Evolutionary conservation across 1,139 yeast species (phyloP).

Genomic region (Saccharomyces pastorianus): DNA sequence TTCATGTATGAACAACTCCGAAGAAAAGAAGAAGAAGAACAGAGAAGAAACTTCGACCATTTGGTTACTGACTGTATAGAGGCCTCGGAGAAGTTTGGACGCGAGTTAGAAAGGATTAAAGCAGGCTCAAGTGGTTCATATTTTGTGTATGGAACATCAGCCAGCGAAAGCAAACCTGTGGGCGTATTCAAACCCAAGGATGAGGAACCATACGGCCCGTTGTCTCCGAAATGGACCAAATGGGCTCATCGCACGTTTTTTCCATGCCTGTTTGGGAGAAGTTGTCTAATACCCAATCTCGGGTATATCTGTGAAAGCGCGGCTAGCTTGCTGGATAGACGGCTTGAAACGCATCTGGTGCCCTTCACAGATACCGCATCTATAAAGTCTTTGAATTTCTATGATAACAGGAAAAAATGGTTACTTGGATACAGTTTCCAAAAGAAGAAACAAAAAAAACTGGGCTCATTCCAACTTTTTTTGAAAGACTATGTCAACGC

Average conservation of each 20-base stretch:
- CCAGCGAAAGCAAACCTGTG: slow-evolving; percentile 20
- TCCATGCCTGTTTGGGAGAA: slow-evolving; percentile 70
- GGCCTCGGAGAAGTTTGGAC: slow-evolving; percentile 36
- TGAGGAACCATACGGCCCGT: slow-evolving; percentile 75
- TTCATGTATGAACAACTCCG: not conserved
- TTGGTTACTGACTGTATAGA: slow-evolving; percentile 34
- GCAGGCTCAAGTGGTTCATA: slow-evolving; percentile 71
- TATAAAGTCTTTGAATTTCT: slow-evolving; percentile 45
- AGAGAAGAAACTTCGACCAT: slow-evolving; percentile 13
- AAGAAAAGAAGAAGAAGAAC: not conserved
- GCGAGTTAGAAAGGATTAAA: slow-evolving; percentile 46
- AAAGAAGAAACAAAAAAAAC: slow-evolving; percentile 34
- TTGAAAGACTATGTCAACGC: slow-evolving; percentile 55
- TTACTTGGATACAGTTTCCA: slow-evolving; percentile 11
- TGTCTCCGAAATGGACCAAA: slow-evolving; percentile 74
- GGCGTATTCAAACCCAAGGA: slow-evolving; percentile 75
- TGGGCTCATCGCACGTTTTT: slow-evolving; percentile 71
- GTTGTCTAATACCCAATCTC: slow-evolving; percentile 63
- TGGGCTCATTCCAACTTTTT: slow-evolving; percentile 64
- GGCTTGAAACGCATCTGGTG: slow-evolving; percentile 50
- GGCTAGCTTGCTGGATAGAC: slow-evolving; percentile 57
- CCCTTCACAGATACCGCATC: slow-evolving; percentile 58
- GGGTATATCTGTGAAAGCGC: slow-evolving; percentile 71
- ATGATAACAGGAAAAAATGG: slow-evolving; percentile 15
- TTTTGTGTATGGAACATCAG: slow-evolving; percentile 39